These are phyloP conservation scores for Aristolochia californica DNA, from an alignment of 164 flowering plant species.

Conservation along the genomic window DNA sequence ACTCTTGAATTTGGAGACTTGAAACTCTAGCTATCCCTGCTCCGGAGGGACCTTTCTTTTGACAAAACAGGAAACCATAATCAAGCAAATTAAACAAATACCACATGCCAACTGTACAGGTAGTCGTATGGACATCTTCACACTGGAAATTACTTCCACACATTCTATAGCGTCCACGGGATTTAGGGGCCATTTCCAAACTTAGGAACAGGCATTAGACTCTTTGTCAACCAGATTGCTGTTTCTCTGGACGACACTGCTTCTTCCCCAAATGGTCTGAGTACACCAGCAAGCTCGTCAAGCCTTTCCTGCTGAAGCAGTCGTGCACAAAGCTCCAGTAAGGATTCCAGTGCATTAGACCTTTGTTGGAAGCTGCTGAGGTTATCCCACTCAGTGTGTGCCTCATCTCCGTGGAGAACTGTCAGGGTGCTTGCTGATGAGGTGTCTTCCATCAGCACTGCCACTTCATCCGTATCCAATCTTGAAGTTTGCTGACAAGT, in stretches of 20 bases:
- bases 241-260: conserved; percentile 76
- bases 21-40: no score
- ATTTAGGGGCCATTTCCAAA: conserved; percentile 23
- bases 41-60: no score
- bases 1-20: no score
- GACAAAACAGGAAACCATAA: no score
- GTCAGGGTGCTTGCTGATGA: conserved; percentile 27
- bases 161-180: background rate
- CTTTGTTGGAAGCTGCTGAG: conserved; percentile 40
- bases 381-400: conserved; percentile 24
- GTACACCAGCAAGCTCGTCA: conserved; percentile 70
- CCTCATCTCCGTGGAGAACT: conserved; percentile 20
- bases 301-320: conserved; percentile 62
- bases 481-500: conserved; percentile 11
- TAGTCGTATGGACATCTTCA: no score
- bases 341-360: conserved; percentile 78
- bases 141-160: background rate
- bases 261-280: conserved; percentile 72
- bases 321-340: conserved; percentile 84
- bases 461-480: conserved; percentile 10
- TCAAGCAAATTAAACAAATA: no score
- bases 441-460: conserved; percentile 15
- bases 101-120: no score
- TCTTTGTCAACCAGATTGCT: conserved; percentile 83
- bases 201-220: conserved; percentile 56